phyloP scores from a whole-genome alignment of 495 filamentous ascomycete species.

The Paragyromitra xinjiangensis region DNA sequence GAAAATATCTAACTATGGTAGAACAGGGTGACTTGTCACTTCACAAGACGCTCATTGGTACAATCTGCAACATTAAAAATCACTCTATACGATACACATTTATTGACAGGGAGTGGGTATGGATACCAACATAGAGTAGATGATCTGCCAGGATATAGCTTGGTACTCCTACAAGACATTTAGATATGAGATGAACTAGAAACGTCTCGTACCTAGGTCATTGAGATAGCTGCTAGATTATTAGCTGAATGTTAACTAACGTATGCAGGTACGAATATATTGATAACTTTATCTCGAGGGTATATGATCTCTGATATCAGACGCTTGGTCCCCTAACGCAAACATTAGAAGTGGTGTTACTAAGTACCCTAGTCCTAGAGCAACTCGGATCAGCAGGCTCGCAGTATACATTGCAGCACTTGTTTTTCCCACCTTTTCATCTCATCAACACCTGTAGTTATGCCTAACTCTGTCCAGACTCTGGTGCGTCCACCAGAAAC shows the following conservation, averaged over 20 bases:
- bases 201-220: not conserved
- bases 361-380: not conserved
- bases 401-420: not conserved
- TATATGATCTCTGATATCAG: not conserved
- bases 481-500: not conserved
- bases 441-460: not conserved
- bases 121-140: constrained; percentile 10
- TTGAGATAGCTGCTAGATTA: not conserved
- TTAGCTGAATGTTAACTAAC: not conserved
- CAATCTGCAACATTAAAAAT: constrained; percentile 4
- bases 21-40: constrained; percentile 22
- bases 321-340: not conserved
- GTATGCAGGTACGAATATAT: constrained; percentile 20
- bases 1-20: not conserved
- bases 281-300: not conserved
- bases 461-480: not conserved
- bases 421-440: not conserved
- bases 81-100: constrained; percentile 11
- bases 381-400: not conserved
- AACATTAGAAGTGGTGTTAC: not conserved
- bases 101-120: constrained; percentile 6
- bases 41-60: constrained; percentile 2
- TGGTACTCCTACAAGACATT: constrained; percentile 1
- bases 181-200: constrained; percentile 27
- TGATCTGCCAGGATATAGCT: not conserved